Evolutionary conservation across 441 rosid species (phyloP).

Genomic region (Gossypium lobatum): DNA sequence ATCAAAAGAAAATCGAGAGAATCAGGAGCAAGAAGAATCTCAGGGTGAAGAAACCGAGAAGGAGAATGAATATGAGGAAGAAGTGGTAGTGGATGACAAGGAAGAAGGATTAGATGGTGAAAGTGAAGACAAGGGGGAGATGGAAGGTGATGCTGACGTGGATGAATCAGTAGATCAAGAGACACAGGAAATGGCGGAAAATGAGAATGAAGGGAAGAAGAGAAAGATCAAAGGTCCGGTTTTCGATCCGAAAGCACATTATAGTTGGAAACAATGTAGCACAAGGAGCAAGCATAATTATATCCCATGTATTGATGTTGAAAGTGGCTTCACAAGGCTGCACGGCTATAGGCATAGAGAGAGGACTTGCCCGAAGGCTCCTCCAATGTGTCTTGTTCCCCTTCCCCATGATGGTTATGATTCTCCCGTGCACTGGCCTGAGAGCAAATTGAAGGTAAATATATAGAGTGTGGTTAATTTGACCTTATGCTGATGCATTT

Average conservation of each 20-base stretch:
- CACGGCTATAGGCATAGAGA: constrained; percentile 77
- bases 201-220: constrained; percentile 41
- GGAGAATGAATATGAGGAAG: constrained; percentile 43
- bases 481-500: not conserved
- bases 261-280: constrained; percentile 78
- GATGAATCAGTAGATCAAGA: constrained; percentile 46
- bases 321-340: constrained; percentile 51
- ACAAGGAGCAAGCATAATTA: constrained; percentile 90
- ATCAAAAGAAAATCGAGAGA: constrained; percentile 31
- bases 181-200: constrained; percentile 36
- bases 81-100: constrained; percentile 48
- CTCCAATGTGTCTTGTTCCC: constrained; percentile 84
- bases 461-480: constrained; percentile 4
- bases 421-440: constrained; percentile 74
- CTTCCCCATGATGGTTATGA: constrained; percentile 77
- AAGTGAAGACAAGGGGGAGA: constrained; percentile 33
- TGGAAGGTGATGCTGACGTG: constrained; percentile 38
- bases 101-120: constrained; percentile 38
- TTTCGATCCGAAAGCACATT: constrained; percentile 77
- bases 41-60: constrained; percentile 37
- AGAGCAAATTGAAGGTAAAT: constrained; percentile 69
- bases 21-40: constrained; percentile 30
- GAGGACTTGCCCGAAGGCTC: constrained; percentile 76
- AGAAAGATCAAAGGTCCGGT: constrained; percentile 76
- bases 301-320: constrained; percentile 92